These are phyloP conservation scores for Lentinula detonsa DNA, from an alignment of 768 basidiomycete genomes.

Conservation along the genomic window DNA sequence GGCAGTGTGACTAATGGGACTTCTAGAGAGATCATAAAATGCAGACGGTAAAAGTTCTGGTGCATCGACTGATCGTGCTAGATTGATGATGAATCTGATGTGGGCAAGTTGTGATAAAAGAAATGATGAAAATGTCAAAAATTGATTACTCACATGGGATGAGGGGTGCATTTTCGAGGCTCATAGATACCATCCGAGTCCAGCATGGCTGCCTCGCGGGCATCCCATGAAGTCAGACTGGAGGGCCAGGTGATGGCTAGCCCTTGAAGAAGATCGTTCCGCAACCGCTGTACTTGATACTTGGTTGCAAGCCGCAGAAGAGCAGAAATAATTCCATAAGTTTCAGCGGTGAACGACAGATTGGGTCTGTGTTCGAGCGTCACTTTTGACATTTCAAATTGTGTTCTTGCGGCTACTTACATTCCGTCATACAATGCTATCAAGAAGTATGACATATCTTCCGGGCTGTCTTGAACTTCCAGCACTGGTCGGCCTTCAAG, in stretches of 20 bases:
- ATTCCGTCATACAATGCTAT: slow-evolving; percentile 66
- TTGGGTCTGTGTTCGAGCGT: slow-evolving; percentile 28
- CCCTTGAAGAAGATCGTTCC: slow-evolving; percentile 48
- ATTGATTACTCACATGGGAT: slow-evolving; percentile 54
- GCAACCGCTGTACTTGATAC: slow-evolving; percentile 55
- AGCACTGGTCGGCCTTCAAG: slow-evolving; percentile 58
- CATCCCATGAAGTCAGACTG: slow-evolving; percentile 60
- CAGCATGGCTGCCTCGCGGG: slow-evolving; percentile 54
- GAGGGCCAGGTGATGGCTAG: slow-evolving; percentile 55
- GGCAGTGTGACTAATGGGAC: slow-evolving; percentile 54
- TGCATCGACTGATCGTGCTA: slow-evolving; percentile 52
- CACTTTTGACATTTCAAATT: background rate
- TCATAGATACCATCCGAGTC: slow-evolving; percentile 45
- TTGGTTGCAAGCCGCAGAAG: slow-evolving; percentile 60
- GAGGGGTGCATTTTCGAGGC: slow-evolving; percentile 50
- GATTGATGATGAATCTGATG: slow-evolving; percentile 56
- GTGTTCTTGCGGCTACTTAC: slow-evolving; percentile 30
- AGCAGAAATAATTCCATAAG: slow-evolving; percentile 48
- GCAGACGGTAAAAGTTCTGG: slow-evolving; percentile 64
- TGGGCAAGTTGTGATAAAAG: slow-evolving; percentile 8
- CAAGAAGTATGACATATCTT: slow-evolving; percentile 54
- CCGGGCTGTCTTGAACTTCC: slow-evolving; percentile 45
- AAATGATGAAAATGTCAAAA: background rate
- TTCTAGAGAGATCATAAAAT: slow-evolving; percentile 77
- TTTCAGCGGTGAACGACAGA: slow-evolving; percentile 38